Evolutionary conservation across 176 grass and related monocot species (phyloP).

Genomic region (Puya raimondii): DNA sequence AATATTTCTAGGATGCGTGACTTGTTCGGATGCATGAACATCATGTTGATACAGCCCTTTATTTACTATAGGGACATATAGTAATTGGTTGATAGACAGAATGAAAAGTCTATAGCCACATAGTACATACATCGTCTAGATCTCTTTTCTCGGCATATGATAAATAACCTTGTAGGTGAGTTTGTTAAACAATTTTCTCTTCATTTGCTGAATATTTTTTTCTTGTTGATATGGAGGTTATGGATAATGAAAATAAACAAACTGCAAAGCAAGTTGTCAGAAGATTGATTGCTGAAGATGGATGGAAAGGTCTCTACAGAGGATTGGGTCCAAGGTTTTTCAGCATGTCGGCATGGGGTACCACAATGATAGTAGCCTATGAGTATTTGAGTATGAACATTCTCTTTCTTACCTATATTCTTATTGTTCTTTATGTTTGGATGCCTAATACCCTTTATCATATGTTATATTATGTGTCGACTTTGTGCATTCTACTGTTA

Average conservation of each 20-base stretch:
- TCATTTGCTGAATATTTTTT: neutral
- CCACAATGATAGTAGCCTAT: conserved; percentile 94
- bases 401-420: conserved; percentile 17
- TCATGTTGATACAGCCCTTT: no score
- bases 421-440: neutral
- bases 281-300: conserved; percentile 82
- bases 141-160: no score
- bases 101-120: no score
- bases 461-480: conserved; percentile 1
- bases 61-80: no score
- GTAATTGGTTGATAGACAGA: no score
- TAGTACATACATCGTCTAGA: no score
- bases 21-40: no score
- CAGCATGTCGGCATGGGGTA: conserved; percentile 98
- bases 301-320: conserved; percentile 95
- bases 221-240: conserved; percentile 39
- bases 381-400: conserved; percentile 73
- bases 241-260: conserved; percentile 50
- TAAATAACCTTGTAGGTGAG: no score
- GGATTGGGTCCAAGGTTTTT: conserved; percentile 90
- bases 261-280: conserved; percentile 65
- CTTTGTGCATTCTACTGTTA: no score
- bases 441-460: neutral
- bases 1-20: no score
- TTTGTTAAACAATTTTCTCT: neutral